Percentiles rank a stretch among this genome's conserved stretches.
These are phyloP conservation scores for Starmerella vitae DNA, from an alignment of 805 yeast genomes.

Conservation along the genomic window DNA sequence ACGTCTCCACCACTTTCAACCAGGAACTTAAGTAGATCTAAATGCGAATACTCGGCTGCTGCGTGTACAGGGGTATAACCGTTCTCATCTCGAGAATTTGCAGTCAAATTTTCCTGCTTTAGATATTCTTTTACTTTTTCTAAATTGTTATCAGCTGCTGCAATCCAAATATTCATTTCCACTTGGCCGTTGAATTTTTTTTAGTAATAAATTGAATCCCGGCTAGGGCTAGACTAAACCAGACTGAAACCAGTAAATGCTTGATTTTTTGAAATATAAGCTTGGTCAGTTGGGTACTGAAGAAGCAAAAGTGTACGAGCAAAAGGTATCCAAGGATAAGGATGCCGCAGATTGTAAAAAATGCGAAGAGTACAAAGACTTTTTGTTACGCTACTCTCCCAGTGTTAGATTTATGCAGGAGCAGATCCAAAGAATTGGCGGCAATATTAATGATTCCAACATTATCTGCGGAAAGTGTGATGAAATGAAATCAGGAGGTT, in stretches of 20 bases:
- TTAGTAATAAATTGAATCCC: too few species aligned
- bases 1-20: conserved; percentile 59
- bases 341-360: conserved; percentile 57
- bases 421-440: conserved; percentile 58
- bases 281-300: conserved; percentile 12
- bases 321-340: conserved; percentile 34
- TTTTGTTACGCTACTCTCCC: conserved; percentile 65
- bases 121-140: conserved; percentile 45
- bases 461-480: conserved; percentile 75
- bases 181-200: not conserved
- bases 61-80: conserved; percentile 98
- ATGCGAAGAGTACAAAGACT: conserved; percentile 66
- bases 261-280: conserved; percentile 14
- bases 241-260: not conserved
- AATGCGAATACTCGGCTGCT: conserved; percentile 85
- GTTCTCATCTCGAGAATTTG: conserved; percentile 73
- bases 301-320: conserved; percentile 5
- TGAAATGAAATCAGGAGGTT: conserved; percentile 79
- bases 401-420: conserved; percentile 76
- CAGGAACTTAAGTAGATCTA: conserved; percentile 47
- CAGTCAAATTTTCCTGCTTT: conserved; percentile 37
- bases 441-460: conserved; percentile 36
- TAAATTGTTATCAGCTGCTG: conserved; percentile 74
- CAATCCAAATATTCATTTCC: conserved; percentile 72
- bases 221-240: not conserved